Base-by-base conservation (phyloP, 192 early-diverging fungal genomes). In the Pilobolus umbonatus region DNA sequence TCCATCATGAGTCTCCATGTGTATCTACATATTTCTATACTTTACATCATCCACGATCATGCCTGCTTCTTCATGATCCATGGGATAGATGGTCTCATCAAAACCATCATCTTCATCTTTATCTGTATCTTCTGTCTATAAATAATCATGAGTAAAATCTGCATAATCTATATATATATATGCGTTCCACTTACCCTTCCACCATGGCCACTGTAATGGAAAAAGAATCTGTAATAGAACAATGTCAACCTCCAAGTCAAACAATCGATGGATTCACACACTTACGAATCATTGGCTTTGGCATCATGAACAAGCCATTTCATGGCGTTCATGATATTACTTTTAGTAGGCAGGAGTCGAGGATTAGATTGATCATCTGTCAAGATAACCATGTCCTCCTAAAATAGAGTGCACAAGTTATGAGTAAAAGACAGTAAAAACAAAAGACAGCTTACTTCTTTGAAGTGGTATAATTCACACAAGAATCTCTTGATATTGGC, bases 121-220 rank as follows among this genome's bases (percentile, higher is more conserved):
- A 56, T 71, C 29, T 46, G 70, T 68, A 56, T 83, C 79, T 0
- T 80, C 62, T 11, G 90, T 88, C 45, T 85, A 82, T 62, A 92
- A 88, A 2, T 85, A 83, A 58, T 92, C 88, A 61, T 90, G 88
- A 56, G 65, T 77, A 10, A 86, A 86, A 67, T 90, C 88, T 43
- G 87, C 82, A 40, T 91, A 88, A 65, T 91, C 86, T 32, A 85
- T 85, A 30, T 79, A 61, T 12, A 56, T 47, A 75, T 85, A n/a
- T n/a, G n/a, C n/a, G n/a, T n/a, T n/a, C n/a, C 85, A 29, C 49
- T 62, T 48, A 72, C 69, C 1, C 57, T 80, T 28, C 76, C 81
- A 32, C 88, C 88, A 61, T 92, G 90, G 35, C 89, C 89, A 63
- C 83, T 86, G 67, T 74, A 91, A 65, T 91, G 89, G 65, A 89